phyloP scores from a whole-genome alignment of 2,329 filamentous ascomycete species.

The Amesomyces nigricolor region DNA sequence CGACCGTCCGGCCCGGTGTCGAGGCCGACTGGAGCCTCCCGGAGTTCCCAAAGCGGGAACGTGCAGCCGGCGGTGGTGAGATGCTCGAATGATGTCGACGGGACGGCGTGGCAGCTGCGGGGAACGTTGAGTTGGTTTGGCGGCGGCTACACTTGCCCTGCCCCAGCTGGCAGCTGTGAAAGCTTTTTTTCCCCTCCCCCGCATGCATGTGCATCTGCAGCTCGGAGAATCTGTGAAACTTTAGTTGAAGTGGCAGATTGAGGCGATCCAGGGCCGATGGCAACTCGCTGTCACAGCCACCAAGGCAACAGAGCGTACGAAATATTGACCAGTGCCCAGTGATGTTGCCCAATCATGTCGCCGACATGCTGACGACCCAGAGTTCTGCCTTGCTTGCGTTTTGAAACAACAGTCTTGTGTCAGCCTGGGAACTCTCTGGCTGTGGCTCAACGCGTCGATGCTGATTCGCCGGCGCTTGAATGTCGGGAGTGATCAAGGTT shows the following conservation, averaged over 20 bases:
- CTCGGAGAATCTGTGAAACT: too few relatives aligned
- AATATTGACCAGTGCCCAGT: too few relatives aligned
- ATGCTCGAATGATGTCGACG: conserved; percentile 2
- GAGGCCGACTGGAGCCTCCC: background rate
- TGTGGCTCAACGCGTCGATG: background rate
- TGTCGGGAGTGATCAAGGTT: background rate
- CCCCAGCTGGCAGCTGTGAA: background rate
- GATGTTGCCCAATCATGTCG: background rate
- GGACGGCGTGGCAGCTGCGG: background rate
- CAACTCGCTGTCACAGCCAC: background rate
- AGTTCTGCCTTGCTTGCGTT: background rate
- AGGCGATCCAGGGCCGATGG: background rate
- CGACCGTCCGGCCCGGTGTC: background rate
- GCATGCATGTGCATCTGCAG: too few relatives aligned
- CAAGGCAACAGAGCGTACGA: background rate
- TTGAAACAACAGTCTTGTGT: background rate
- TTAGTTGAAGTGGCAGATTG: too few relatives aligned
- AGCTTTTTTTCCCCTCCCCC: too few relatives aligned
- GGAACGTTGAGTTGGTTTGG: background rate
- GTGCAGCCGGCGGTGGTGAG: conserved; percentile 6
- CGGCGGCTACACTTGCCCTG: background rate
- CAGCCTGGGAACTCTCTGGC: background rate
- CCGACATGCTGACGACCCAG: background rate
- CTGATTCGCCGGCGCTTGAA: conserved; percentile 10
- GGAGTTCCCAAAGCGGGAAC: conserved; percentile 1